Evolutionary conservation across 495 filamentous ascomycete species (phyloP).

Genomic region (Penicillium antarcticum): DNA sequence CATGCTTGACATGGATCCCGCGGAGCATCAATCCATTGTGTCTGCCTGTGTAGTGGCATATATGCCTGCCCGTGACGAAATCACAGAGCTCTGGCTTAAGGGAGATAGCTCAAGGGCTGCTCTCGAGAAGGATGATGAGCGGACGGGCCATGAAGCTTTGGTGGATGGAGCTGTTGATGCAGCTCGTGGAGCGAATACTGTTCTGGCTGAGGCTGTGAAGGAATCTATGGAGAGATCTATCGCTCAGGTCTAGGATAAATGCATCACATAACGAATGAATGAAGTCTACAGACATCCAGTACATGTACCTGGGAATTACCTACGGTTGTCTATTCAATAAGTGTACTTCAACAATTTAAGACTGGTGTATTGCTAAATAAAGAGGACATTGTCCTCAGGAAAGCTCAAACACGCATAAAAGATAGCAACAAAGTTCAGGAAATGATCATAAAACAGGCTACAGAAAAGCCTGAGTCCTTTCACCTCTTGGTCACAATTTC

Average conservation of each 20-base stretch:
- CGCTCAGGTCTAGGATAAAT: slow-evolving; percentile 7
- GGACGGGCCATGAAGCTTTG: slow-evolving; percentile 47
- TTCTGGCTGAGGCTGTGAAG: slow-evolving; percentile 56
- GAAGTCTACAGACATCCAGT: neutral
- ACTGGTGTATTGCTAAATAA: too few relatives aligned
- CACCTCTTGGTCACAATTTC: too few relatives aligned
- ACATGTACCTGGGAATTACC: neutral
- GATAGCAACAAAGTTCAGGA: too few relatives aligned
- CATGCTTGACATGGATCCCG: slow-evolving; percentile 80
- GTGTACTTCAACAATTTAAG: neutral
- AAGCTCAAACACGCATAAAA: too few relatives aligned
- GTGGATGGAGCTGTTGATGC: slow-evolving; percentile 64
- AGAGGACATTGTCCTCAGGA: too few relatives aligned
- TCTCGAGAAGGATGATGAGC: slow-evolving; percentile 25
- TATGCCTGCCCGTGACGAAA: slow-evolving; percentile 80
- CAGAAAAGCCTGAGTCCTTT: too few relatives aligned
- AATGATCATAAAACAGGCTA: too few relatives aligned
- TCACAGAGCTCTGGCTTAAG: slow-evolving; percentile 92
- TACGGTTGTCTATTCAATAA: neutral
- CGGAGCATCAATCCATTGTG: slow-evolving; percentile 66
- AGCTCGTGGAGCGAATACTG: slow-evolving; percentile 53
- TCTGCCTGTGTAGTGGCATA: slow-evolving; percentile 91
- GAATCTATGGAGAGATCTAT: slow-evolving; percentile 45
- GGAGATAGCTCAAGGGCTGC: slow-evolving; percentile 55
- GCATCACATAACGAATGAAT: slow-evolving; percentile 17